Percentiles rank a stretch among this genome's conserved stretches.
These are phyloP conservation scores for Chaetomium cochliodes DNA, from an alignment of 495 filamentous ascomycete genomes.

Conservation along the genomic window DNA sequence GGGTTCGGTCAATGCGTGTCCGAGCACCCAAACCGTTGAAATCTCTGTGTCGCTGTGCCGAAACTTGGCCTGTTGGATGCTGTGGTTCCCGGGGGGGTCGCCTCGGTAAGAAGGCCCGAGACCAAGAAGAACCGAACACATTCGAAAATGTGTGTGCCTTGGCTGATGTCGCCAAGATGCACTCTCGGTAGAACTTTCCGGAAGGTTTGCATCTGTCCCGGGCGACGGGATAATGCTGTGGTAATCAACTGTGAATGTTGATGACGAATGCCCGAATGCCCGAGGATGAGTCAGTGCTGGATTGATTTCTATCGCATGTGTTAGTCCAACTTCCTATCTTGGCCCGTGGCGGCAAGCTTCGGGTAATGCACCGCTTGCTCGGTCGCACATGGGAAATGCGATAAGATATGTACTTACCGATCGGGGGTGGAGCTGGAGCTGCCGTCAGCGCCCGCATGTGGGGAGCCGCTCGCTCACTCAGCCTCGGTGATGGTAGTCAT, in stretches of 20 bases:
- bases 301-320: constrained; percentile 2
- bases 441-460: neutral
- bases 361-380: constrained; percentile 18
- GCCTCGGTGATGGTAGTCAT: constrained; percentile 53
- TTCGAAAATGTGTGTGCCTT: neutral
- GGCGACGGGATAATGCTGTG: neutral
- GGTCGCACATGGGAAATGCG: neutral
- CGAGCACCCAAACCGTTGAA: neutral
- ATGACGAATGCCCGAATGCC: constrained; percentile 10
- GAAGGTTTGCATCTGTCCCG: constrained; percentile 5
- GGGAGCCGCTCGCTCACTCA: constrained; percentile 28
- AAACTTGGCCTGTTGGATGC: neutral
- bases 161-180: neutral
- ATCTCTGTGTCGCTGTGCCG: neutral
- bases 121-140: neutral
- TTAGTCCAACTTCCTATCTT: constrained; percentile 15
- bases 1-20: neutral
- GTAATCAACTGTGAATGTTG: neutral
- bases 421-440: constrained; percentile 7
- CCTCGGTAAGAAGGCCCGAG: constrained; percentile 6
- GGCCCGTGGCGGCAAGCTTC: constrained; percentile 13
- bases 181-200: constrained; percentile 14
- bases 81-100: neutral
- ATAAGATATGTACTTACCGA: constrained; percentile 11
- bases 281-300: constrained; percentile 8